Conservation (phyloP, 305 asterid genomes). For the Fraxinus sp. region DNA sequence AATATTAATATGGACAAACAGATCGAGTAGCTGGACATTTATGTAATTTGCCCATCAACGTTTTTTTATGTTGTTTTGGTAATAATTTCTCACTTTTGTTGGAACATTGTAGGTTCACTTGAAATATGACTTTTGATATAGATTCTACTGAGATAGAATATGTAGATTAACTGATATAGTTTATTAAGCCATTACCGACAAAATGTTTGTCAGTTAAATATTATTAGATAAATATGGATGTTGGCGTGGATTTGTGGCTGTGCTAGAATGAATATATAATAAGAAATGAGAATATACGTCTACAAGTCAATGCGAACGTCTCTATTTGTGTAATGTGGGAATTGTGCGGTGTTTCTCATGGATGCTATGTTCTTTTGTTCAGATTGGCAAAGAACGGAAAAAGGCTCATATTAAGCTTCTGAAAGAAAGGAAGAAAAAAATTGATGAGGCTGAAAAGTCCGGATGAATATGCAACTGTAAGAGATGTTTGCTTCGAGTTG, state of each 20-base stretch:
- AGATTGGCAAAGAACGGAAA: slow-evolving; percentile 56
- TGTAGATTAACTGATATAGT: background rate
- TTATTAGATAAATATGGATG: background rate
- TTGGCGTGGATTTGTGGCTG: background rate
- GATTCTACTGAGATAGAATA: background rate
- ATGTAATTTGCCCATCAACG: background rate
- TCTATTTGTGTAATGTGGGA: background rate
- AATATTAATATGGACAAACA: background rate
- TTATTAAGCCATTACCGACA: background rate
- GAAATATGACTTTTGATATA: background rate
- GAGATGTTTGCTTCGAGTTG: background rate
- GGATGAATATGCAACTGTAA: slow-evolving; percentile 5
- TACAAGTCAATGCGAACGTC: background rate
- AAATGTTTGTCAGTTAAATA: background rate
- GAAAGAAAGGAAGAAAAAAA: slow-evolving; percentile 46
- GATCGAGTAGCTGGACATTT: background rate
- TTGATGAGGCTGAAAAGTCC: slow-evolving; percentile 46
- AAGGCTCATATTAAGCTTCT: slow-evolving; percentile 30
- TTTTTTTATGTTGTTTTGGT: background rate
- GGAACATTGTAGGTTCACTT: background rate
- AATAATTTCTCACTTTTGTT: background rate
- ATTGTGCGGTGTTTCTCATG: background rate
- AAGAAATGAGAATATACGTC: background rate
- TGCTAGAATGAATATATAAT: background rate
- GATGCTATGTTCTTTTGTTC: slow-evolving; percentile 22